Conservation (phyloP, 768 basidiomycete genomes). For the Tremella mesenterica region DNA sequence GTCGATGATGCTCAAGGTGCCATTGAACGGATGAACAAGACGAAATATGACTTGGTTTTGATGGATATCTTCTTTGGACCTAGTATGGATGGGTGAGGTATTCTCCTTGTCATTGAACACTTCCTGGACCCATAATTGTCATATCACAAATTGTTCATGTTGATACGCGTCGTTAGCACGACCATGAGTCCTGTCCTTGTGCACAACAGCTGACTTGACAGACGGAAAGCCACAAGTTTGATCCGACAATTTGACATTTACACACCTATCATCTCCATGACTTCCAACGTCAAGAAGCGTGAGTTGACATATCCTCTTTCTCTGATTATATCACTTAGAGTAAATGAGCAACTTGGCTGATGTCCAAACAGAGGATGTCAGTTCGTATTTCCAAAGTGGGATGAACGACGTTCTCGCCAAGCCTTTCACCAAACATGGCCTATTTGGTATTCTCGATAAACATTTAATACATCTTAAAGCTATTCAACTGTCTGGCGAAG, state of each 20-base stretch:
- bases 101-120: conserved; percentile 44
- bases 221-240: conserved; percentile 63
- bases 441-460: conserved; percentile 92
- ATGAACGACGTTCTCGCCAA: conserved; percentile 98
- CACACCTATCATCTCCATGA: conserved; percentile 99
- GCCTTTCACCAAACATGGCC: conserved; percentile 88
- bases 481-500: conserved; percentile 63
- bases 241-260: conserved; percentile 90
- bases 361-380: conserved; percentile 35
- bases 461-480: conserved; percentile 79
- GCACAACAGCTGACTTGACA: conserved; percentile 5
- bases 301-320: conserved; percentile 46
- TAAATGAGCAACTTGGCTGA: background rate
- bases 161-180: too few species aligned
- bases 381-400: conserved; percentile 47
- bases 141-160: too few species aligned
- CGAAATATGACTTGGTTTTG: conserved; percentile 88
- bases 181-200: too few species aligned
- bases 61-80: conserved; percentile 89
- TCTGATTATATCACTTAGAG: background rate
- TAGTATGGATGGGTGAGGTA: conserved; percentile 44
- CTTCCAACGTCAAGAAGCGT: conserved; percentile 82
- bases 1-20: conserved; percentile 88
- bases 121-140: too few species aligned
- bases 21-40: conserved; percentile 91